Evolutionary conservation across 2,329 filamentous ascomycete species (phyloP).

Genomic region (Hypoxylon rubiginosum): DNA sequence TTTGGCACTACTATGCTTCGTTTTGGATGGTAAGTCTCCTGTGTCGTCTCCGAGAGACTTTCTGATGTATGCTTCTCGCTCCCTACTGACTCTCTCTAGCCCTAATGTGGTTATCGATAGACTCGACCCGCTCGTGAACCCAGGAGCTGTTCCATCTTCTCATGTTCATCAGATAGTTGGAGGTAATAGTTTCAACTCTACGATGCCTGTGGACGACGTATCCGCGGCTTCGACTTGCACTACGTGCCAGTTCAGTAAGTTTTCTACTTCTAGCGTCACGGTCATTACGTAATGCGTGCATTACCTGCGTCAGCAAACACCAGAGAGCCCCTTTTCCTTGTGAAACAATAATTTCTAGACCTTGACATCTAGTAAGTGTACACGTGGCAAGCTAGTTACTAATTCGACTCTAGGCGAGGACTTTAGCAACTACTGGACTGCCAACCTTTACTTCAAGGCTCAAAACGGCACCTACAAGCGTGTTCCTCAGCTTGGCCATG

Average conservation of each 20-base stretch:
- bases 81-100: background rate
- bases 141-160: constrained; percentile 62
- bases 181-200: constrained; percentile 60
- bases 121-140: constrained; percentile 55
- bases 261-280: no score
- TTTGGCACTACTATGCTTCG: constrained; percentile 50
- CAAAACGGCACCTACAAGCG: constrained; percentile 52
- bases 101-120: constrained; percentile 65
- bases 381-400: background rate
- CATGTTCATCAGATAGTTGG: constrained; percentile 72
- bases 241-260: constrained; percentile 53
- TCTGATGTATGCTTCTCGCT: no score
- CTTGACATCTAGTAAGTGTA: background rate
- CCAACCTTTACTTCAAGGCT: constrained; percentile 53
- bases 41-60: no score
- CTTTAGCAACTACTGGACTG: constrained; percentile 53
- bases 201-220: constrained; percentile 56
- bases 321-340: no score
- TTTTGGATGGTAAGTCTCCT: constrained; percentile 54
- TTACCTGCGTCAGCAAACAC: no score
- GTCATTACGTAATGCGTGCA: no score
- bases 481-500: constrained; percentile 63
- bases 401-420: constrained; percentile 43
- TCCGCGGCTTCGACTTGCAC: constrained; percentile 57
- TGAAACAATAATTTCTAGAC: background rate